These are phyloP conservation scores for Fomitiporia mediterranea DNA, from an alignment of 1,284 basidiomycete species.

Conservation along the genomic window DNA sequence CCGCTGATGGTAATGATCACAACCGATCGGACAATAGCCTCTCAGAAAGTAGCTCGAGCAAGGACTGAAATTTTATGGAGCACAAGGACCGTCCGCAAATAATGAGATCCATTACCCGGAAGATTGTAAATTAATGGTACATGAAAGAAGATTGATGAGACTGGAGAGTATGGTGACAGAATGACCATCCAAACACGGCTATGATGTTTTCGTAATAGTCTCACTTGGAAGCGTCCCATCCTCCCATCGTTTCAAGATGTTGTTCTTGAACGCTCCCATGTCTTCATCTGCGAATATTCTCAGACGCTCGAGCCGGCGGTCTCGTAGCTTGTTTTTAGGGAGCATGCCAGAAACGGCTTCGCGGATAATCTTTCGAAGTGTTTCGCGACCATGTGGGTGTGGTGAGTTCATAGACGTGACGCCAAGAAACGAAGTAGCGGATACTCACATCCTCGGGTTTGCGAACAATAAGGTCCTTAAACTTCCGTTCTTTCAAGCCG, in stretches of 20 bases:
- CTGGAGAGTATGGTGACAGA: neutral
- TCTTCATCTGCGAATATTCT: conserved; percentile 79
- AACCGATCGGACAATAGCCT: neutral
- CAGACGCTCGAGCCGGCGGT: conserved; percentile 78
- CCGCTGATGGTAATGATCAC: conserved; percentile 19
- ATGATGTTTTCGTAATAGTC: neutral
- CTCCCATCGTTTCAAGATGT: conserved; percentile 72
- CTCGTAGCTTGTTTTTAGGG: conserved; percentile 91
- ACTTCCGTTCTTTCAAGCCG: conserved; percentile 87
- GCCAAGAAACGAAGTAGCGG: conserved; percentile 19
- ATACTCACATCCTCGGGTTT: conserved; percentile 86
- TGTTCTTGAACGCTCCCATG: conserved; percentile 63
- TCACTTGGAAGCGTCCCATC: conserved; percentile 54
- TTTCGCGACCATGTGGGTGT: conserved; percentile 10
- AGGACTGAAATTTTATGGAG: neutral
- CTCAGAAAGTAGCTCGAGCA: neutral
- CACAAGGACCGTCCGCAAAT: neutral
- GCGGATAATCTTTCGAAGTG: conserved; percentile 72
- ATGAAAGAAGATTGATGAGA: neutral
- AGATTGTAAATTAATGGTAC: neutral
- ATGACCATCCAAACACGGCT: neutral
- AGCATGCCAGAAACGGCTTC: conserved; percentile 95
- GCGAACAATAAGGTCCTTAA: conserved; percentile 74
- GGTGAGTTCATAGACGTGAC: neutral
- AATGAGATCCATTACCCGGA: neutral